Percentiles rank a stretch among this genome's conserved stretches.
phyloP scores from a whole-genome alignment of 2,329 filamentous ascomycete species.

The Stachybotrys elegans region DNA sequence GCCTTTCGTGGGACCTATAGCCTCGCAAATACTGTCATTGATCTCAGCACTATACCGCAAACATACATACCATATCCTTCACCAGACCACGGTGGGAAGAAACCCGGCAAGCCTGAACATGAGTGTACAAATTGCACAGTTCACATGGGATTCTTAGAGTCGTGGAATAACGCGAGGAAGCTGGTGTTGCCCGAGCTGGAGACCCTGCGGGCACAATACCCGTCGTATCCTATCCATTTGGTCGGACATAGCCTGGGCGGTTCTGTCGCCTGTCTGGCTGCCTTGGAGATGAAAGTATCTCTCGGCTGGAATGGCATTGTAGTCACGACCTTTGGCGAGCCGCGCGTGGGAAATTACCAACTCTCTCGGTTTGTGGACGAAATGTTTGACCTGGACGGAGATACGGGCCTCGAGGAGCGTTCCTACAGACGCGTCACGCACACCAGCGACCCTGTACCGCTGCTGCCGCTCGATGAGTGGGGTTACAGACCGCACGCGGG shows the following conservation, averaged over 20 bases:
- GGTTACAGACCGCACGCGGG: constrained; percentile 80
- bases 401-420: constrained; percentile 25
- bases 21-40: constrained; percentile 82
- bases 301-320: constrained; percentile 69
- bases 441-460: constrained; percentile 77
- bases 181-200: constrained; percentile 64
- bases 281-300: constrained; percentile 67
- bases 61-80: constrained; percentile 83
- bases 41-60: constrained; percentile 85
- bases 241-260: constrained; percentile 91
- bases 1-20: constrained; percentile 95
- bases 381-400: constrained; percentile 40
- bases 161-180: constrained; percentile 72
- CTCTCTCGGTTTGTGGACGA: constrained; percentile 51
- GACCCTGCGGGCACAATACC: constrained; percentile 54
- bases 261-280: constrained; percentile 83
- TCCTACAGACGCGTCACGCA: constrained; percentile 79
- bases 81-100: constrained; percentile 35
- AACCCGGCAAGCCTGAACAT: constrained; percentile 33
- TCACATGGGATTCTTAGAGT: constrained; percentile 81
- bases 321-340: constrained; percentile 92
- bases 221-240: constrained; percentile 68
- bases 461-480: constrained; percentile 83
- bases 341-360: constrained; percentile 56
- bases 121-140: constrained; percentile 85